Conservation (phyloP, 2,329 filamentous ascomycete species). For the Pseudopithomyces maydicus region DNA sequence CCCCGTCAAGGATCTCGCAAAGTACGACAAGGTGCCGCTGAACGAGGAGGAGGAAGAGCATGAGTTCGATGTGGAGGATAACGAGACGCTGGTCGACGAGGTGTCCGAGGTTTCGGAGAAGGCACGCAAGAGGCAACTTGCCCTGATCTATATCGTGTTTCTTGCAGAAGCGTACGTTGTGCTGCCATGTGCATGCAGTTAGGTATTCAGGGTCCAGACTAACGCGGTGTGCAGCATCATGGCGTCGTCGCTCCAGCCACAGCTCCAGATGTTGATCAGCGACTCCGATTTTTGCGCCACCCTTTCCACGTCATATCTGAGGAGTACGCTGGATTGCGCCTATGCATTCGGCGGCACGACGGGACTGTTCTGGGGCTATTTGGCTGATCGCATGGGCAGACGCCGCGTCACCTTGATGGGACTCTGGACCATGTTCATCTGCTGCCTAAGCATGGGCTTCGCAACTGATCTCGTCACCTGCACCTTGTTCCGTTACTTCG, state of each 20-base stretch:
- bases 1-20: constrained; percentile 48
- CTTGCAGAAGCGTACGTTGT: constrained; percentile 52
- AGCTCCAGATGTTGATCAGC: constrained; percentile 52
- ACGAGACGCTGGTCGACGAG: constrained; percentile 27
- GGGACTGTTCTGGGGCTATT: constrained; percentile 53
- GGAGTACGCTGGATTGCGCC: constrained; percentile 54
- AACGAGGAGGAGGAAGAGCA: constrained; percentile 36
- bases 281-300: constrained; percentile 51
- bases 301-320: constrained; percentile 52
- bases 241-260: constrained; percentile 54
- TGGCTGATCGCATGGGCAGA: constrained; percentile 51
- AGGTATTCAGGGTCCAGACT: constrained; percentile 15
- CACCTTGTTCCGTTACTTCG: constrained; percentile 50
- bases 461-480: constrained; percentile 50
- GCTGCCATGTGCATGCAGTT: constrained; percentile 1
- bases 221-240: constrained; percentile 45
- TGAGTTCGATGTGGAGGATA: constrained; percentile 32
- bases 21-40: constrained; percentile 47
- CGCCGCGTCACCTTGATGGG: constrained; percentile 51
- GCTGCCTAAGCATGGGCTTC: constrained; percentile 54
- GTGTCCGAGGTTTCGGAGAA: constrained; percentile 22
- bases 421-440: constrained; percentile 50
- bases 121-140: constrained; percentile 42
- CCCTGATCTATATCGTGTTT: constrained; percentile 53
- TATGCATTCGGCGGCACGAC: constrained; percentile 54